A percentile compares a stretch with the other conserved stretches of the same genome.
phyloP scores from a whole-genome alignment of 2,329 filamentous ascomycete species.

The Ophiostoma pallidulum region DNA sequence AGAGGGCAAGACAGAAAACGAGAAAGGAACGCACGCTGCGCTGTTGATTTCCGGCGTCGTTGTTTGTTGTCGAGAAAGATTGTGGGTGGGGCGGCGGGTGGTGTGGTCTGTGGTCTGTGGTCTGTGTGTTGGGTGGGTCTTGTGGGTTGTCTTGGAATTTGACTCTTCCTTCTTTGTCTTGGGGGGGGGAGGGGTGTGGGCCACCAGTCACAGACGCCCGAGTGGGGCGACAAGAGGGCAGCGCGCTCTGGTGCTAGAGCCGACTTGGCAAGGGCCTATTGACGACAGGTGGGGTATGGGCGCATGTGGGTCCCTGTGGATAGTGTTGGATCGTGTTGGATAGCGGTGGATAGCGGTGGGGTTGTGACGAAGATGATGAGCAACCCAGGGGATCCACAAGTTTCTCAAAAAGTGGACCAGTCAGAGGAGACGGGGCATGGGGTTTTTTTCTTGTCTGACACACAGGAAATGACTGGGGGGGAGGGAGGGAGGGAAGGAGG shows the following conservation, averaged over 20 bases:
- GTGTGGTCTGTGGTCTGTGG: background rate
- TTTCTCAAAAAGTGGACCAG: conserved; percentile 7
- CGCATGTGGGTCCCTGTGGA: no score
- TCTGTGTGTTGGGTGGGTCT: background rate
- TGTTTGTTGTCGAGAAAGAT: no score
- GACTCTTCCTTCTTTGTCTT: background rate
- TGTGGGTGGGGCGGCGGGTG: no score
- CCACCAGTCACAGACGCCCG: conserved; percentile 8
- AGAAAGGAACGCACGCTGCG: background rate
- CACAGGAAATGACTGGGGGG: conserved; percentile 10
- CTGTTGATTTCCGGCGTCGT: background rate
- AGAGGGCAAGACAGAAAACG: no score
- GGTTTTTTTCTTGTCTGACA: conserved; percentile 16
- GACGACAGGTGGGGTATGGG: no score
- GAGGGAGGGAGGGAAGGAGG: background rate
- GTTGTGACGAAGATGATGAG: conserved; percentile 9
- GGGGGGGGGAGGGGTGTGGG: no score
- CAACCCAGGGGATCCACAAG: background rate
- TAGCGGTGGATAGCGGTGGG: no score
- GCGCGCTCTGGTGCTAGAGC: conserved; percentile 4
- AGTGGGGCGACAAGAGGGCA: conserved; percentile 8
- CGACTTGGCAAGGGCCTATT: background rate
- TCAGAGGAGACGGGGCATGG: conserved; percentile 10
- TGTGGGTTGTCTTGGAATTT: background rate
- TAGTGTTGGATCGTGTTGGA: no score